phyloP scores from a whole-genome alignment of 1,284 basidiomycete genomes.

The Clitocybe nebularis region DNA sequence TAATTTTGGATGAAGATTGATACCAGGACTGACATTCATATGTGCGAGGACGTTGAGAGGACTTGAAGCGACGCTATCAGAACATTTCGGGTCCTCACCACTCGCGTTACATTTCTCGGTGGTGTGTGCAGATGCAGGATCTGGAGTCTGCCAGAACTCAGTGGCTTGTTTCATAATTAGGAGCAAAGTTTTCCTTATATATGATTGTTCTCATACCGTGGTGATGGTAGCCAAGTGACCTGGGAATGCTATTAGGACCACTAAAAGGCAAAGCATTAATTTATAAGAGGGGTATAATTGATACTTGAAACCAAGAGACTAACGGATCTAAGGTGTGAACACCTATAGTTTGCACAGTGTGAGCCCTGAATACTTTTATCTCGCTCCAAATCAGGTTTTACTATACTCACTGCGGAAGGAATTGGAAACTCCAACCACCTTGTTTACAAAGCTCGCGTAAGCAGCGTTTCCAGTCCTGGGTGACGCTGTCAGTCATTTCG shows the following conservation, averaged over 20 bases:
- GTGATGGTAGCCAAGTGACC: constrained; percentile 35
- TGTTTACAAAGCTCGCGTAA: constrained; percentile 39
- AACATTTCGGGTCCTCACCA: constrained; percentile 23
- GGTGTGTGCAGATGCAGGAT: constrained; percentile 17
- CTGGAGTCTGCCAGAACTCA: constrained; percentile 19
- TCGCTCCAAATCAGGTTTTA: background rate
- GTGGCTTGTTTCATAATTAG: background rate
- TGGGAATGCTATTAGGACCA: constrained; percentile 40
- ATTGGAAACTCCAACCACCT: constrained; percentile 28
- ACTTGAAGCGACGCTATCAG: background rate
- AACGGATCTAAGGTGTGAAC: constrained; percentile 41
- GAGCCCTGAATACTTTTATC: background rate
- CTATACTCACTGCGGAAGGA: background rate
- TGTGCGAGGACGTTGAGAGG: background rate
- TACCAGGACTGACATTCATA: background rate
- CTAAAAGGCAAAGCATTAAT: too few relatives aligned
- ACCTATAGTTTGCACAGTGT: constrained; percentile 21
- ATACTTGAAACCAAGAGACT: background rate
- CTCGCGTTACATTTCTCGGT: constrained; percentile 18
- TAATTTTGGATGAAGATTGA: background rate
- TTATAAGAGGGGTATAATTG: too few relatives aligned
- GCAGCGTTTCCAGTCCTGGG: constrained; percentile 26
- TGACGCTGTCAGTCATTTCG: background rate
- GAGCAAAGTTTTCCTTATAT: background rate
- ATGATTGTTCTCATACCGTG: constrained; percentile 26